Conservation (phyloP, 2,329 filamentous ascomycete species). For the Stemphylium beticola region DNA sequence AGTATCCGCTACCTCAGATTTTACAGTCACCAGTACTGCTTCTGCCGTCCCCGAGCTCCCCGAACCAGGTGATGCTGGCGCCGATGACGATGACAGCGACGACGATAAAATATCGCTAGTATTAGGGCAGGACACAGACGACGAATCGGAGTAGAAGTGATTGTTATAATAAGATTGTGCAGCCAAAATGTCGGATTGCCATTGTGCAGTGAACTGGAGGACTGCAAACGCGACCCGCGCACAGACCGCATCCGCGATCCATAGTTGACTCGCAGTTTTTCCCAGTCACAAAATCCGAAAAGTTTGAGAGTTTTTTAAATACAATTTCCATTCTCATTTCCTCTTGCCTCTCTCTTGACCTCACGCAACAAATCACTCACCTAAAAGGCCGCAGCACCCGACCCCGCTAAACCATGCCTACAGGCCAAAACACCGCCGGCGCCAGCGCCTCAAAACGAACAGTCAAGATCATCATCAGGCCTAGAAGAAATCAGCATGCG, state of each 20-base stretch:
- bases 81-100: conserved; percentile 30
- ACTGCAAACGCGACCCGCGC: conserved; percentile 11
- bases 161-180: neutral
- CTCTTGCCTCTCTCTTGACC: too few relatives aligned
- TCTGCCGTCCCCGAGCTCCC: conserved; percentile 24
- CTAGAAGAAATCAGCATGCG: neutral
- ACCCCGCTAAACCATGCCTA: too few relatives aligned
- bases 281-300: neutral
- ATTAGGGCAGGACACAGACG: conserved; percentile 45
- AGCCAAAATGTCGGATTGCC: neutral
- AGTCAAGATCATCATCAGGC: neutral
- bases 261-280: neutral
- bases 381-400: too few relatives aligned
- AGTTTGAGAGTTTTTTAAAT: too few relatives aligned
- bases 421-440: too few relatives aligned
- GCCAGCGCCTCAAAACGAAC: neutral
- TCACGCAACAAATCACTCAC: too few relatives aligned
- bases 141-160: conserved; percentile 37
- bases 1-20: conserved; percentile 23
- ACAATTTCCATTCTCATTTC: neutral
- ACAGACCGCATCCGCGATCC: conserved; percentile 3
- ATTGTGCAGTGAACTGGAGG: conserved; percentile 4
- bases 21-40: conserved; percentile 23
- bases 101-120: conserved; percentile 39
- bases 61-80: conserved; percentile 17